A percentile compares a stretch with the other conserved stretches of the same genome.
Conservation (phyloP, 2,329 filamentous ascomycete genomes). For the Trichothecium roseum region DNA sequence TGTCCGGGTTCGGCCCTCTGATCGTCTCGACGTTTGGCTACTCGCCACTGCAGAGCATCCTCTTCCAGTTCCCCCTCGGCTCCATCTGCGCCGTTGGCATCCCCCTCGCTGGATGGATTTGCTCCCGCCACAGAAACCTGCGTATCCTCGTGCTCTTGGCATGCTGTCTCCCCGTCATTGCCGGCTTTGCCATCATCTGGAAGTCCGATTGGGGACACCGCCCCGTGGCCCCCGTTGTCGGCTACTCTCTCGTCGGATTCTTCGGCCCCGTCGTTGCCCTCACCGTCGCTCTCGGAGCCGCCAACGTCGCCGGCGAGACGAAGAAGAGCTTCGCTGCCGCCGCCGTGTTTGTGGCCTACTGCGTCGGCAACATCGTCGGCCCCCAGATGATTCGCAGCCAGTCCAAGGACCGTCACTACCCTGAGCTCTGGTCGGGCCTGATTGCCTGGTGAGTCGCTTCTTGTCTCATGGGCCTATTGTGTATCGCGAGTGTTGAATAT, state of each 20-base stretch:
- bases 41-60: constrained; percentile 38
- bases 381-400: constrained; percentile 61
- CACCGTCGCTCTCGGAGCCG: constrained; percentile 12
- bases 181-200: constrained; percentile 51
- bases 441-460: constrained; percentile 41
- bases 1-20: constrained; percentile 43
- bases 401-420: constrained; percentile 57
- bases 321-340: constrained; percentile 72
- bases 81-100: constrained; percentile 43
- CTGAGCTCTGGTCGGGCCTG: constrained; percentile 58
- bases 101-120: constrained; percentile 40
- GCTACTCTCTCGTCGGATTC: constrained; percentile 46
- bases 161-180: constrained; percentile 48
- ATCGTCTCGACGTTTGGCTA: constrained; percentile 46
- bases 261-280: constrained; percentile 45
- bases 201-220: constrained; percentile 38
- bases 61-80: constrained; percentile 50
- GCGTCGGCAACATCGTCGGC: constrained; percentile 66
- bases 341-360: constrained; percentile 66
- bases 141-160: constrained; percentile 39
- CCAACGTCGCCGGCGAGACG: constrained; percentile 65
- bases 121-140: constrained; percentile 37
- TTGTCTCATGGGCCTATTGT: constrained; percentile 6
- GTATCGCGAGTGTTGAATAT: too few relatives aligned
- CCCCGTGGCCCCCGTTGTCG: constrained; percentile 40